Percentiles rank a stretch among this genome's conserved stretches.
Evolutionary conservation across 2,329 filamentous ascomycete species (phyloP).

Genomic region (Pseudogymnoascus destructans): DNA sequence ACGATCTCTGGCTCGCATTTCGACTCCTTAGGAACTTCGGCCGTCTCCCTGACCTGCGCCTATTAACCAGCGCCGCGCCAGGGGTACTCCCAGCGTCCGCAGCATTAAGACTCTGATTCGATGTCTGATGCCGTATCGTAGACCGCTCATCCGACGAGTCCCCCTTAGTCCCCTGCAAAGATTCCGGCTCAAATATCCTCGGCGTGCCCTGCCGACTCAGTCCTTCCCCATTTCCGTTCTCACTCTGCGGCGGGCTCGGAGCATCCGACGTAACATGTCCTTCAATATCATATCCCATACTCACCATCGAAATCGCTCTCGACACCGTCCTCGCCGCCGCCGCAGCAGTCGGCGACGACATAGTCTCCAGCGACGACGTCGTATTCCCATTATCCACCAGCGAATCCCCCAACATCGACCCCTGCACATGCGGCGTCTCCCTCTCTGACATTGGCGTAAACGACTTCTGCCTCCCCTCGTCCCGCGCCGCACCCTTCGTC

Average conservation of each 20-base stretch:
- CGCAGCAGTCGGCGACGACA: slow-evolving; percentile 43
- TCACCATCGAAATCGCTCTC: slow-evolving; percentile 36
- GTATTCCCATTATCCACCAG: slow-evolving; percentile 26
- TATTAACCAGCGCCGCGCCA: slow-evolving; percentile 31
- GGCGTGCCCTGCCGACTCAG: neutral
- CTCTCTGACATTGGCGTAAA: neutral
- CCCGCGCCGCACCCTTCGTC: neutral
- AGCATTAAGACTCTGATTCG: slow-evolving; percentile 25
- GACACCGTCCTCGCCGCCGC: slow-evolving; percentile 41
- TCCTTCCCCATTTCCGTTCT: neutral
- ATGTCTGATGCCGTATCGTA: slow-evolving; percentile 25
- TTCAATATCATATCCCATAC: slow-evolving; percentile 17
- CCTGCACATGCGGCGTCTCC: neutral
- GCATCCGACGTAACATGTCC: slow-evolving; percentile 11
- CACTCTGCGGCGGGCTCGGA: neutral
- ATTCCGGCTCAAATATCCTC: neutral
- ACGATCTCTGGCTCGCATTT: slow-evolving; percentile 44
- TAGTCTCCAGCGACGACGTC: slow-evolving; percentile 39
- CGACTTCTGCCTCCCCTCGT: neutral
- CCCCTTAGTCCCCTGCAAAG: neutral
- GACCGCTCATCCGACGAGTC: slow-evolving; percentile 17
- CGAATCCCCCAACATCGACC: slow-evolving; percentile 2
- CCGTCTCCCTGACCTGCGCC: slow-evolving; percentile 31
- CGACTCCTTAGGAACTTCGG: slow-evolving; percentile 45
- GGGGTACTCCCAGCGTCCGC: slow-evolving; percentile 36